Conservation (phyloP, 2,329 filamentous ascomycete species). For the Hymenotorrendiella dingleyae region DNA sequence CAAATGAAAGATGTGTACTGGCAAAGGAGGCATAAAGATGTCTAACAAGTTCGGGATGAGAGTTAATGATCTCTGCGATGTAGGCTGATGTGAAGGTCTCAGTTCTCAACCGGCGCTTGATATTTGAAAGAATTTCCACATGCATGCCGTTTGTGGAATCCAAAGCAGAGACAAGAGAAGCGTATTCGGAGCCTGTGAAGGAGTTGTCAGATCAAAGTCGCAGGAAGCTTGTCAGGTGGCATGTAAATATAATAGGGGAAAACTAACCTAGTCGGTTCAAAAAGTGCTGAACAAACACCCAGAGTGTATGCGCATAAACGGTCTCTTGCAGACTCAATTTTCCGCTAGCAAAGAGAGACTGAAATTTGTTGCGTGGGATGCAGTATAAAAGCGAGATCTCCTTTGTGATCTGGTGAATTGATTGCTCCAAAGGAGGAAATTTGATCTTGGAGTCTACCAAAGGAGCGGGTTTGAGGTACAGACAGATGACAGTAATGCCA, state of each 20-base stretch:
- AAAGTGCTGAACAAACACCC: constrained; percentile 98
- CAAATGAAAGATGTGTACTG: constrained; percentile 65
- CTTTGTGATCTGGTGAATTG: constrained; percentile 98
- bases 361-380: constrained; percentile 94
- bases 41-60: constrained; percentile 81
- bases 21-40: constrained; percentile 89
- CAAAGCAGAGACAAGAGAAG: constrained; percentile 74
- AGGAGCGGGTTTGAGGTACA: constrained; percentile 75
- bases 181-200: constrained; percentile 75
- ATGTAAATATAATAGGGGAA: not conserved
- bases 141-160: constrained; percentile 78
- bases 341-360: constrained; percentile 78
- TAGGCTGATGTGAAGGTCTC: constrained; percentile 98
- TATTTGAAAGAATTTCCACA: constrained; percentile 76
- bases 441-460: constrained; percentile 49
- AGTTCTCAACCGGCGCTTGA: constrained; percentile 90
- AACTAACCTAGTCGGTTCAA: constrained; percentile 73
- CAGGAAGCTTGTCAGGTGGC: not conserved
- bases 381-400: constrained; percentile 96
- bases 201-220: constrained; percentile 2
- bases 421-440: constrained; percentile 80
- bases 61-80: constrained; percentile 93
- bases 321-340: constrained; percentile 91
- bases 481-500: constrained; percentile 92
- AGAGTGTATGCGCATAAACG: constrained; percentile 94